Base-by-base conservation (phyloP, 106 monocot genomes). In the Agapanthus africanus region DNA sequence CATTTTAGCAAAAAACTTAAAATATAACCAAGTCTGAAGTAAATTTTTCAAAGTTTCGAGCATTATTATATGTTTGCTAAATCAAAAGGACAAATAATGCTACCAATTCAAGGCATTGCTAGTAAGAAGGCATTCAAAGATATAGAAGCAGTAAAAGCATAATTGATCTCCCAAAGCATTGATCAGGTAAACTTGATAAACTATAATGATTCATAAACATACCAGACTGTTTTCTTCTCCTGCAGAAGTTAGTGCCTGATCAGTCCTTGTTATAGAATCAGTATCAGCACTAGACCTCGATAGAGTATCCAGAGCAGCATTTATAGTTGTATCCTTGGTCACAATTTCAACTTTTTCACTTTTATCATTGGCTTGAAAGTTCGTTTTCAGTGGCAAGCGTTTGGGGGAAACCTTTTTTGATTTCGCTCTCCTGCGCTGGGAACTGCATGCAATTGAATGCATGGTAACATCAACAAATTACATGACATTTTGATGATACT, bases 371-470 rank as follows among this genome's bases (percentile, higher is more conserved):
- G 42, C 7, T 11, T 72, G 63, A 39, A 59, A 14, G 8, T 73
- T 73, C 52, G 69, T 33, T 44, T 80, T 82, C 46, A 60, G 42
- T 62, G 71, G 34, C 25, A 67, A 67, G 26, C 30, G 57, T n/a
- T 79, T 66, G 3, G 44, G 71, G 50, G 70, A 47, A 42, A n/a
- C 33, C n/a, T 74, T 85, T 81, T 78, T 85, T n/a, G 33, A 23
- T 59, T 78, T 72, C 37, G 71, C 71, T 59, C 70, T 83, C 67
- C 54, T 85, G 15, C 42, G 54, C 62, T 74, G 70, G 33, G 79
- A 79, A 68, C 86, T 86, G 79, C 82, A 82, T 13, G 31, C 14
- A 72, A 23, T 61, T 19, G 35, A 61, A 19, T 36, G 36, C 11
- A 36, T 6, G 36, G 2, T 36, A n/a, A 2, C 28, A 56, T 11